Percentiles rank a stretch among this genome's conserved stretches.
Conservation (phyloP, 2,329 filamentous ascomycete species). For the Pseudogymnoascus verrucosus region DNA sequence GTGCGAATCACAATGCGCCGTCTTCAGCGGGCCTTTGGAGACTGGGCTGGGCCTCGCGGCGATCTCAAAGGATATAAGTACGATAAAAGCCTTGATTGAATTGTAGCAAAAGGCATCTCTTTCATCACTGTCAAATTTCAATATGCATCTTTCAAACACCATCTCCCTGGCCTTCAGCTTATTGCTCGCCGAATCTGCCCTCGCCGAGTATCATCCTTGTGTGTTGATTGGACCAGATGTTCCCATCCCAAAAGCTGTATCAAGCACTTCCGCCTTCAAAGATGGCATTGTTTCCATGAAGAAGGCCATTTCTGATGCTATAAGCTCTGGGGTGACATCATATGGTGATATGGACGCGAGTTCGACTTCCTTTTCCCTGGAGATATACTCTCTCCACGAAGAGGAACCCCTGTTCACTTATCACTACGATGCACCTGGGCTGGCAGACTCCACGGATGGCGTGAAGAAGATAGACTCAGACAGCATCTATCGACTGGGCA, state of each 20-base stretch:
- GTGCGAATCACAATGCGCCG: not conserved
- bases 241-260: not conserved
- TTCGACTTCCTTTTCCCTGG: constrained; percentile 31
- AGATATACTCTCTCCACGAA: constrained; percentile 32
- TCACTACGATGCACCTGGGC: constrained; percentile 29
- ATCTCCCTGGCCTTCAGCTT: not conserved
- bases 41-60: not conserved
- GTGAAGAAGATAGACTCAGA: constrained; percentile 31
- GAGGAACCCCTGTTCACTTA: constrained; percentile 28
- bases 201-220: not conserved
- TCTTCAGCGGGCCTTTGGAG: not conserved
- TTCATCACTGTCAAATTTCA: not conserved
- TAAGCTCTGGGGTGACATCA: not conserved
- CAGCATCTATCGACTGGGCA: constrained; percentile 35
- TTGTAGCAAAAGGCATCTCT: not conserved
- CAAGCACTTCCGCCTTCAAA: not conserved
- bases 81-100: not conserved
- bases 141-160: not conserved
- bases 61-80: not conserved
- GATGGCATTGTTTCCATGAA: not conserved
- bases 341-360: constrained; percentile 1
- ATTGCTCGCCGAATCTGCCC: not conserved
- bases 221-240: not conserved
- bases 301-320: not conserved
- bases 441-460: constrained; percentile 24